Evolutionary conservation across 192 early-diverging fungal species (phyloP), one percentile per base, ranked within the genome.

Genomic region (Rhizoclosmatium globosum): DNA sequence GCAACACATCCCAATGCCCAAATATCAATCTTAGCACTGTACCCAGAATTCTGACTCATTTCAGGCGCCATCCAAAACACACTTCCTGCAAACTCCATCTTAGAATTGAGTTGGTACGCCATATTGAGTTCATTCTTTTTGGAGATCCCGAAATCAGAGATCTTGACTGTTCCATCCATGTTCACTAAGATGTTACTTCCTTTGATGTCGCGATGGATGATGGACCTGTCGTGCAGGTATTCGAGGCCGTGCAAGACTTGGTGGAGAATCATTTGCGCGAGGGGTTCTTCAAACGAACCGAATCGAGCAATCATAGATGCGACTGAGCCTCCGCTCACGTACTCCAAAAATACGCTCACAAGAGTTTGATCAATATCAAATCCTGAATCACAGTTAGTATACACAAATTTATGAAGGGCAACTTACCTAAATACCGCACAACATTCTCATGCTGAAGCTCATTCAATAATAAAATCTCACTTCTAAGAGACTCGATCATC

Each of bases 61-160:
- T 97, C 96, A 38, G 95, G 96, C 23, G 96, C 95, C 95, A 96
- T 96, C 95, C 94, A 97, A 76, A 93, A 94, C 42, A 95, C 92
- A 2, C 94, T 95, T 3, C 96, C 96, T 81, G 94, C 93, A 64
- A 98, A 85, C 66, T 82, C 74, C 58, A 79, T 85, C 23, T 79
- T 81, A 23, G 78, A 77, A 38, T 81, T 79, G 48, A 79, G 47
- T 71, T 84, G 60, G 81, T 83, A 80, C 66, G 79, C 3, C 78
- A 79, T 45, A 23, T 85, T 78, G 43, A 90, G 86, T 48, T 84
- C 85, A 62, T 86, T 91, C 65, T 95, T 85, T 68, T 96, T 96
- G 21, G 96, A 97, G 59, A 98, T 95, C 11, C 96, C 96, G 89
- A 98, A 98, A 81, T 98, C 96, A 0, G 96, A 94, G 58, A 98